Percentiles rank a stretch among this genome's conserved stretches.
Conservation (phyloP, 495 filamentous ascomycete genomes). For the Alectoria sarmentosa region DNA sequence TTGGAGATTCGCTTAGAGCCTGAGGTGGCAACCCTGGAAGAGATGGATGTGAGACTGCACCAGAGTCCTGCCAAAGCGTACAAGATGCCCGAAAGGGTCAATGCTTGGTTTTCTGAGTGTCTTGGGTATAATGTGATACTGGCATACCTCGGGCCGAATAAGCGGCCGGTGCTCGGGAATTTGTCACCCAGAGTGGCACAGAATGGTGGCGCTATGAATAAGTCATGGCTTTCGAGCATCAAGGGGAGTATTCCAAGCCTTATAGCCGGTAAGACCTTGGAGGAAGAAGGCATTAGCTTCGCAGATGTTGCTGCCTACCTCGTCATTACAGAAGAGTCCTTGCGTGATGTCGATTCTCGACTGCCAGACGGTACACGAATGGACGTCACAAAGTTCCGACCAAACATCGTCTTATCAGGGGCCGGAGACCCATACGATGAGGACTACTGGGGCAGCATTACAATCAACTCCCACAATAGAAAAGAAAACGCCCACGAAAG, state of each 20-base stretch:
- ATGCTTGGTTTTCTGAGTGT: conserved; percentile 64
- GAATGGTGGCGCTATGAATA: background rate
- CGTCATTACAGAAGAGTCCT: conserved; percentile 61
- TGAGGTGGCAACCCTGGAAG: conserved; percentile 40
- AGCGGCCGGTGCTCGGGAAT: conserved; percentile 57
- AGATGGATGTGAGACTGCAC: conserved; percentile 54
- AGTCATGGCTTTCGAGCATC: conserved; percentile 44
- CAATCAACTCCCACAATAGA: conserved; percentile 9
- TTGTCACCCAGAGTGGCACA: conserved; percentile 31
- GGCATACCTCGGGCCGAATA: conserved; percentile 60
- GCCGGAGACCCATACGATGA: conserved; percentile 62
- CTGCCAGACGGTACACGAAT: conserved; percentile 49
- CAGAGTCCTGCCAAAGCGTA: conserved; percentile 55
- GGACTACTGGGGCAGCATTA: conserved; percentile 63
- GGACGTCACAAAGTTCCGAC: conserved; percentile 74
- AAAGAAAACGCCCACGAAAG: conserved; percentile 2
- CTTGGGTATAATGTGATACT: conserved; percentile 63
- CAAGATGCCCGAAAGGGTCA: conserved; percentile 58
- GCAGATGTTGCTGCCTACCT: conserved; percentile 74
- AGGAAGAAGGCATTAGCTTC: conserved; percentile 57
- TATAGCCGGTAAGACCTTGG: background rate
- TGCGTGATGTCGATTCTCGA: conserved; percentile 56
- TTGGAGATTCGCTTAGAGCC: conserved; percentile 57
- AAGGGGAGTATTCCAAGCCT: conserved; percentile 32
- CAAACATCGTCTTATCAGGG: conserved; percentile 72